Percentiles rank a stretch among this genome's conserved stretches.
Evolutionary conservation across 2,329 filamentous ascomycete genomes (phyloP).

Genomic region (Penicillium sp.): DNA sequence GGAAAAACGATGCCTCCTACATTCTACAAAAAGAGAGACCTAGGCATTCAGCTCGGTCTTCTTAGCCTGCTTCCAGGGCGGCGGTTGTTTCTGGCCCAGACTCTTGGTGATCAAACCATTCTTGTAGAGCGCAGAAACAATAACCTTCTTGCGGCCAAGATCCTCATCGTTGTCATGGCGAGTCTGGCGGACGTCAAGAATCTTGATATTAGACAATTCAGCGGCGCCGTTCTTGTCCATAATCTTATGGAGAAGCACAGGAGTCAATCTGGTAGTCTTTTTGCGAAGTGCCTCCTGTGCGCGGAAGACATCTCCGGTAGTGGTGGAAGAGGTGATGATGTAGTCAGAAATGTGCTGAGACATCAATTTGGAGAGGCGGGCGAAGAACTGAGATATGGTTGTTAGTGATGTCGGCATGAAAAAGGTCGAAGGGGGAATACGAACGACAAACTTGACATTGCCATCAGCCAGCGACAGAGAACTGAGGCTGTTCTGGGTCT

Average conservation of each 20-base stretch:
- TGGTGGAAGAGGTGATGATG: constrained; percentile 58
- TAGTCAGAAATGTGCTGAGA: constrained; percentile 73
- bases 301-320: constrained; percentile 54
- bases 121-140: constrained; percentile 66
- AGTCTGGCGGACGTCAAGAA: constrained; percentile 65
- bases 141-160: constrained; percentile 76
- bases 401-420: constrained; percentile 11
- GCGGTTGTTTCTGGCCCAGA: constrained; percentile 2
- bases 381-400: constrained; percentile 63
- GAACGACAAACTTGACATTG: constrained; percentile 70
- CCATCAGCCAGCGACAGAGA: constrained; percentile 56
- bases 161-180: constrained; percentile 70
- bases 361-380: constrained; percentile 79
- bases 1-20: not conserved
- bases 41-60: constrained; percentile 4
- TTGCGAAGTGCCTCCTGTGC: constrained; percentile 9
- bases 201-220: constrained; percentile 64
- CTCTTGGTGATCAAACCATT: constrained; percentile 57
- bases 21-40: constrained; percentile 8
- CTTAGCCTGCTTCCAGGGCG: not conserved
- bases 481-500: constrained; percentile 19
- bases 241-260: constrained; percentile 52
- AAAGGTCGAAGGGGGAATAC: constrained; percentile 33
- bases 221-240: constrained; percentile 53
- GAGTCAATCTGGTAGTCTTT: constrained; percentile 29